Evolutionary conservation across 805 yeast species (phyloP), one percentile per base, ranked within the genome.

Genomic region (Brettanomyces nanus): DNA sequence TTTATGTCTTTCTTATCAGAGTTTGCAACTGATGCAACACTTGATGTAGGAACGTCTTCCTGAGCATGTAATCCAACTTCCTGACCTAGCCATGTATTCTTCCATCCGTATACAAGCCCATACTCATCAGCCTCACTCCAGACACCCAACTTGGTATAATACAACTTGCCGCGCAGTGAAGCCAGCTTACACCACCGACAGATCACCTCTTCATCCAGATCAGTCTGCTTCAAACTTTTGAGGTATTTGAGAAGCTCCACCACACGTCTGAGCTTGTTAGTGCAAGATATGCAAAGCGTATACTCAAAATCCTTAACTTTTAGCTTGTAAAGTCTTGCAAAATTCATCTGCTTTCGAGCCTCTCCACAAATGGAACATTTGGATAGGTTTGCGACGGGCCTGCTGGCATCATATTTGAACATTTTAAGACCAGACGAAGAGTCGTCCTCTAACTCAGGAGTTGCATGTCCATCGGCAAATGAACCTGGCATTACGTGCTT

Each of bases 321-420:
- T 52, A 89, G 62, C 39, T 73, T 71, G 54, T 87, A 84, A 45
- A 85, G 60, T 45, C 97, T 72, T 2, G 90, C 80, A 58, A 85
- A 87, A 43, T 84, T 65, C 39, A 75, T 69, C 49, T 78, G 85
- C 51, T 72, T 70, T 43, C 95, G 69, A 10, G 61, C 54, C 57
- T 89, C 97, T 5, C 89, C 90, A 63, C 97, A 90, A 31, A 90
- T 65, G 4, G 87, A 68, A 61, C 97, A 90, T 4, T 87, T 76
- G 2, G 76, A 75, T 36, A 70, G 67, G 18, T 83, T 72, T 0
- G 95, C 95, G 14, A 83, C 77, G 1, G 95, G 90, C 5, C 77
- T 80, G 37, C 62, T 67, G 0, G 63, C 61, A 31, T 53, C 59
- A 25, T 45, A 45, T 28, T 44, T 46, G 35, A 44, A 50, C 35